phyloP scores from a whole-genome alignment of 208 protist genomes.

The Balamuthia mandrillaris region DNA sequence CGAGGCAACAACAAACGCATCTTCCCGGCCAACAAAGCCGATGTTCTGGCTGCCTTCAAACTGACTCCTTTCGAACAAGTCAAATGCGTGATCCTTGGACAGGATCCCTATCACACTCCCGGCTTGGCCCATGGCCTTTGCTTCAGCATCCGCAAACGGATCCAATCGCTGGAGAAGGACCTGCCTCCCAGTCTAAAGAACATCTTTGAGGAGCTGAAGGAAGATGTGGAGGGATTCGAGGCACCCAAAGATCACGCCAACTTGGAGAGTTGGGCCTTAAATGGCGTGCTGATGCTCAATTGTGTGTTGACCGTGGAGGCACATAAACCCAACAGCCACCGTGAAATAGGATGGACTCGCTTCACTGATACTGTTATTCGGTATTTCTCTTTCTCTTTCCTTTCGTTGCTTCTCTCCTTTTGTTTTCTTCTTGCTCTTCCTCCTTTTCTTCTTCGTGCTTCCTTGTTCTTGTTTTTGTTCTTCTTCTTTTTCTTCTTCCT shows the following conservation, averaged over 20 bases:
- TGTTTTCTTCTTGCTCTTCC: neutral
- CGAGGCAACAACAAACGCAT: too few relatives aligned
- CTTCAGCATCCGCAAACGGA: conserved; percentile 56
- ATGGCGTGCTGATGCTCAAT: conserved; percentile 42
- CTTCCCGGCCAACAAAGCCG: too few relatives aligned
- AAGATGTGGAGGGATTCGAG: neutral
- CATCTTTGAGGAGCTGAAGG: conserved; percentile 10
- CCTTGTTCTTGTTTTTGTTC: too few relatives aligned
- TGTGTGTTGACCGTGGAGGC: conserved; percentile 8
- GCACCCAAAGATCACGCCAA: conserved; percentile 41
- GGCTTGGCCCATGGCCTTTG: conserved; percentile 65
- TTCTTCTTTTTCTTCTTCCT: neutral
- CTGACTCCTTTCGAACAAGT: conserved; percentile 48
- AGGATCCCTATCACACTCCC: conserved; percentile 65
- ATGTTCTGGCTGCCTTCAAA: conserved; percentile 41
- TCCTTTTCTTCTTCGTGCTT: too few relatives aligned
- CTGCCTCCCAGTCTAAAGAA: conserved; percentile 51
- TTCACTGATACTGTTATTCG: conserved; percentile 65
- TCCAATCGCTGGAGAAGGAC: too few relatives aligned
- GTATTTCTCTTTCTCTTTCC: neutral
- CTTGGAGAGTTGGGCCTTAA: conserved; percentile 55
- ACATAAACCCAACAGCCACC: conserved; percentile 54
- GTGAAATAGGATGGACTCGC: conserved; percentile 60
- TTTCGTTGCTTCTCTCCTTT: neutral
- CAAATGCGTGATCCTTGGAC: conserved; percentile 67